Evolutionary conservation across 2,329 filamentous ascomycete genomes (phyloP).

Genomic region (Claviceps humidiphila): DNA sequence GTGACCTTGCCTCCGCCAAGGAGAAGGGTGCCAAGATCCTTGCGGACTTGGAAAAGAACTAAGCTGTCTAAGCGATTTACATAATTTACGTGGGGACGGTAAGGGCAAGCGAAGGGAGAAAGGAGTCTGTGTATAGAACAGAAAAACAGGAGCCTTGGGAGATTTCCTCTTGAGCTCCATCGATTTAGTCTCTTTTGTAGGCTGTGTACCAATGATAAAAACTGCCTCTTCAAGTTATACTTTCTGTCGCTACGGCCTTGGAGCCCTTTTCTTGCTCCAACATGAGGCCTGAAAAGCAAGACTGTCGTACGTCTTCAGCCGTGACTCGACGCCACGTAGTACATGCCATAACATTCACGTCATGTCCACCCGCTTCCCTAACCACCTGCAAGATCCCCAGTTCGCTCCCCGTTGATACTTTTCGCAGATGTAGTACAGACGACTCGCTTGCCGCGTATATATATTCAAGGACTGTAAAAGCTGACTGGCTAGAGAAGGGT

Average conservation of each 20-base stretch:
- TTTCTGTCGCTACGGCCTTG: neutral
- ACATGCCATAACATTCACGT: too few relatives aligned
- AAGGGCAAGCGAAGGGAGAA: slow-evolving; percentile 12
- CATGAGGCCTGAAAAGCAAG: neutral
- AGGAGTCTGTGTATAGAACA: slow-evolving; percentile 44
- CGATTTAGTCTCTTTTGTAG: slow-evolving; percentile 41
- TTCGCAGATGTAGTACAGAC: too few relatives aligned
- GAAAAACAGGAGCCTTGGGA: slow-evolving; percentile 35
- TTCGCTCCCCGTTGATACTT: too few relatives aligned
- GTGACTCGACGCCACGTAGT: too few relatives aligned
- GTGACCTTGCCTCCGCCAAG: slow-evolving; percentile 83
- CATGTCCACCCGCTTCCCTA: too few relatives aligned
- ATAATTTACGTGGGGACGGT: slow-evolving; percentile 22
- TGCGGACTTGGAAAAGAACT: slow-evolving; percentile 69
- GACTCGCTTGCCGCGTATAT: too few relatives aligned
- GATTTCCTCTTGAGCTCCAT: slow-evolving; percentile 40
- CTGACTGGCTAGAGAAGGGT: too few relatives aligned
- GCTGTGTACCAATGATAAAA: slow-evolving; percentile 47
- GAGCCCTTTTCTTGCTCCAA: neutral
- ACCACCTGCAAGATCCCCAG: too few relatives aligned
- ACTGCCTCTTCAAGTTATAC: slow-evolving; percentile 28
- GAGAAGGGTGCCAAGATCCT: slow-evolving; percentile 99
- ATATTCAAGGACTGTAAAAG: too few relatives aligned
- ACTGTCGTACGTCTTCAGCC: too few relatives aligned
- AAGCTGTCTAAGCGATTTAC: slow-evolving; percentile 21